A percentile compares a stretch with the other conserved stretches of the same genome.
Conservation (phyloP, 75 land plant species). For the Pinus tabuliformis region DNA sequence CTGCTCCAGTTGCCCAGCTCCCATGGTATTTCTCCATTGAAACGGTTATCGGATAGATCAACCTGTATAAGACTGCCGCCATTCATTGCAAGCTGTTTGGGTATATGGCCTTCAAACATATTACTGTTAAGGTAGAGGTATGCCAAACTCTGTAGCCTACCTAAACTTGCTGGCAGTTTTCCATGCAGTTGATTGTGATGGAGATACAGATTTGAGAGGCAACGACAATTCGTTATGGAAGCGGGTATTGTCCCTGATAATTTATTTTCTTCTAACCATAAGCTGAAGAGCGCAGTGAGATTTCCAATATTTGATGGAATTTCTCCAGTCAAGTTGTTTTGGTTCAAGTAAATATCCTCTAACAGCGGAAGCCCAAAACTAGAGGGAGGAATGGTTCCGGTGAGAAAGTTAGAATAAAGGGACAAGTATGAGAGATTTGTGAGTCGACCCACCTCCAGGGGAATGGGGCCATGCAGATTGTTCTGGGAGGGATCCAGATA, state of each 20-base stretch:
- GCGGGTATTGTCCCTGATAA: slow-evolving; percentile 47
- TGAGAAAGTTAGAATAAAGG: slow-evolving; percentile 18
- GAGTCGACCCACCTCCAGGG: slow-evolving; percentile 21
- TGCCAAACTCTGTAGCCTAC: slow-evolving; percentile 22
- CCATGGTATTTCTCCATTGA: slow-evolving; percentile 42
- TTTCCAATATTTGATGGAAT: slow-evolving; percentile 15
- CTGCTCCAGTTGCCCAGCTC: slow-evolving; percentile 51
- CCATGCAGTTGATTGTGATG: slow-evolving; percentile 38
- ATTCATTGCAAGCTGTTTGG: slow-evolving; percentile 10
- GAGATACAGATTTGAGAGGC: slow-evolving; percentile 36
- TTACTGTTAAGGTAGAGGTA: slow-evolving; percentile 33
- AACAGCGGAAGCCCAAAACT: slow-evolving; percentile 18
- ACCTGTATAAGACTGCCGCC: slow-evolving; percentile 22
- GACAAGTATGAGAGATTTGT: slow-evolving; percentile 9
- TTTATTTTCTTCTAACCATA: slow-evolving; percentile 18
- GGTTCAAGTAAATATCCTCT: not conserved
- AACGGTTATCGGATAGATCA: slow-evolving; percentile 34
- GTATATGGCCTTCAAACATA: slow-evolving; percentile 28
- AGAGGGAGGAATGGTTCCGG: slow-evolving; percentile 19
- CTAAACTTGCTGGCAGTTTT: slow-evolving; percentile 29
- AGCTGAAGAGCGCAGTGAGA: slow-evolving; percentile 2
- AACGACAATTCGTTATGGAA: slow-evolving; percentile 35
- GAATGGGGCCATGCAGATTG: slow-evolving; percentile 27
- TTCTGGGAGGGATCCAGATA: slow-evolving; percentile 27
- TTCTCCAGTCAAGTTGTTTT: slow-evolving; percentile 21